phyloP scores from a whole-genome alignment of 108 stramenopile genomes.

The Cyclostephanos tholiformis region DNA sequence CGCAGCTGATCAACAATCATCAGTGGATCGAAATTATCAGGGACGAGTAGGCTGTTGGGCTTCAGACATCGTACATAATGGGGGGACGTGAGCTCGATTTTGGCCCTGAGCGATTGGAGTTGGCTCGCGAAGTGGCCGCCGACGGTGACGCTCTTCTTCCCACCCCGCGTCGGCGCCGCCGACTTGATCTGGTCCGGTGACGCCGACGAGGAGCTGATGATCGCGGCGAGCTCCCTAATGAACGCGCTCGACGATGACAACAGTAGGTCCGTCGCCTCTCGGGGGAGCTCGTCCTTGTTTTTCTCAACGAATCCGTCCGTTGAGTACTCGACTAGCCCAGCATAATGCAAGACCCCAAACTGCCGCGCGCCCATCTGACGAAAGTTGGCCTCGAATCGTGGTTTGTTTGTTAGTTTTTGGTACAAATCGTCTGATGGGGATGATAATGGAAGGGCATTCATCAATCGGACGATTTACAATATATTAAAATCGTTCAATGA shows the following conservation, averaged over 20 bases:
- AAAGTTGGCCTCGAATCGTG: constrained; percentile 60
- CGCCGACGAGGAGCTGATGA: constrained; percentile 41
- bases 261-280: constrained; percentile 51
- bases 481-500: too few species aligned
- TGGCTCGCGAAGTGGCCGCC: constrained; percentile 63
- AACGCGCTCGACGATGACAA: constrained; percentile 46
- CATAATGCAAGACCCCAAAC: constrained; percentile 75
- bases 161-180: constrained; percentile 18
- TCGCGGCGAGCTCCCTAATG: constrained; percentile 49
- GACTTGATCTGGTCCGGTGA: constrained; percentile 22
- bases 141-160: constrained; percentile 57
- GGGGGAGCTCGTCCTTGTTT: constrained; percentile 77
- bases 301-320: constrained; percentile 73
- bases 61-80: constrained; percentile 88
- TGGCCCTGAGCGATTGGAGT: constrained; percentile 60
- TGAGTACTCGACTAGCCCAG: constrained; percentile 66
- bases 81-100: constrained; percentile 60
- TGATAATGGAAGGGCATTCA: background rate
- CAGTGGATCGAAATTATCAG: constrained; percentile 60
- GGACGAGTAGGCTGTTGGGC: constrained; percentile 62
- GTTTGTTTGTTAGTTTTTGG: constrained; percentile 45
- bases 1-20: constrained; percentile 74
- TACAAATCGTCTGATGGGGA: constrained; percentile 37
- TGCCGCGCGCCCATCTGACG: constrained; percentile 56
- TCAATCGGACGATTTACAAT: background rate